These are phyloP conservation scores for Pseudogymnoascus sp. DNA, from an alignment of 2,329 filamentous ascomycete genomes.

Conservation along the genomic window DNA sequence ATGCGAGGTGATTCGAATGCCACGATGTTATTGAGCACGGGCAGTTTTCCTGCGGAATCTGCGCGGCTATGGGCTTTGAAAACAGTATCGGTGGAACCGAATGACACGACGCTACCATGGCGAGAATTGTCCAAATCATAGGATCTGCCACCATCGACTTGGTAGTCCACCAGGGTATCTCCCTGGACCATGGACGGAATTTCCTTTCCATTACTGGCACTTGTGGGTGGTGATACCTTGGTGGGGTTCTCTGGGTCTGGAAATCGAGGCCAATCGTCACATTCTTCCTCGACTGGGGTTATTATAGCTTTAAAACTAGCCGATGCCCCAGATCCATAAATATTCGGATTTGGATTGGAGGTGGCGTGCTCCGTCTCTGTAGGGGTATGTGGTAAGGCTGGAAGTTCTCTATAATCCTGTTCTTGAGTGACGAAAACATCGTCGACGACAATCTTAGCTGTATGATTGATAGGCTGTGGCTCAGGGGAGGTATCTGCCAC, in stretches of 20 bases:
- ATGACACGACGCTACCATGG: neutral
- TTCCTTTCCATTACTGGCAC: too few relatives aligned
- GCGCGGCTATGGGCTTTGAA: slow-evolving; percentile 14
- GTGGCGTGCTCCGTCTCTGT: neutral
- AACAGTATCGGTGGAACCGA: slow-evolving; percentile 4
- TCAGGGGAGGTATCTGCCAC: neutral
- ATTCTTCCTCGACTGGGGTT: neutral
- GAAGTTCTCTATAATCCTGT: neutral
- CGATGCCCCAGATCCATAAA: neutral
- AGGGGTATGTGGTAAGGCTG: neutral
- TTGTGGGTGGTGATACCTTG: neutral
- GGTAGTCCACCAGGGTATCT: neutral
- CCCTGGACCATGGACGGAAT: neutral
- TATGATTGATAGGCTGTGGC: neutral
- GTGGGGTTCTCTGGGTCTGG: neutral
- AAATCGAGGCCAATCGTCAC: neutral
- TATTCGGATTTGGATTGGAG: neutral
- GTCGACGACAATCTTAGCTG: neutral
- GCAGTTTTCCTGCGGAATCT: slow-evolving; percentile 12
- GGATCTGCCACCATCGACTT: neutral
- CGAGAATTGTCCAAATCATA: neutral
- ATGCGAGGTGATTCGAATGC: neutral
- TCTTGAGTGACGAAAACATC: neutral
- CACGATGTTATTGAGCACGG: neutral
- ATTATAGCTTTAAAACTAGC: neutral